Percentiles rank a stretch among this genome's conserved stretches.
These are phyloP conservation scores for Chytridium lagenaria DNA, from an alignment of 371 early-diverging fungal species.

Conservation along the genomic window DNA sequence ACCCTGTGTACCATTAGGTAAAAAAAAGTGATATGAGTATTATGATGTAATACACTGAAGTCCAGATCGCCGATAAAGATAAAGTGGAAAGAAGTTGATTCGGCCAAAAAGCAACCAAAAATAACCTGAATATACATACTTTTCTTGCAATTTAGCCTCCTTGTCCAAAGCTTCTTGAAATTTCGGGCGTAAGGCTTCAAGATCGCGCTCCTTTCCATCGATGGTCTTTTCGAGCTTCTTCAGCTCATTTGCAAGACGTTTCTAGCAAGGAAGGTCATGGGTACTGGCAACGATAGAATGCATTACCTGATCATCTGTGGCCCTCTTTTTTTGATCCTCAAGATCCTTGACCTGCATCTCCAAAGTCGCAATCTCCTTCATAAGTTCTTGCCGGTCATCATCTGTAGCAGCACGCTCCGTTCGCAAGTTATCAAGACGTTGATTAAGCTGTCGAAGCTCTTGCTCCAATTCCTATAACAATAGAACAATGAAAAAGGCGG, in stretches of 20 bases:
- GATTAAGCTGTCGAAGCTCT: slow-evolving; percentile 32
- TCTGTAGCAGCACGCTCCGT: slow-evolving; percentile 46
- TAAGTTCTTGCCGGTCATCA: slow-evolving; percentile 48
- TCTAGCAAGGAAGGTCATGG: not conserved
- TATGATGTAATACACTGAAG: too few relatives aligned
- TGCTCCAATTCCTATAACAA: slow-evolving; percentile 43
- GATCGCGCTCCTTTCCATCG: slow-evolving; percentile 58
- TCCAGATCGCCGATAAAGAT: too few relatives aligned
- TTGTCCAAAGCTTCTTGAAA: slow-evolving; percentile 56
- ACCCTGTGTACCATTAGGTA: too few relatives aligned
- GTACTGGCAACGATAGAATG: not conserved
- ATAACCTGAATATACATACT: slow-evolving; percentile 43
- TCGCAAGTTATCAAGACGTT: slow-evolving; percentile 29
- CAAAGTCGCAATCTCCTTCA: slow-evolving; percentile 43
- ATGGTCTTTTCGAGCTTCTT: slow-evolving; percentile 64
- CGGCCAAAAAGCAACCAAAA: not conserved
- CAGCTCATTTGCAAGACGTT: slow-evolving; percentile 43
- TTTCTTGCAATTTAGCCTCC: slow-evolving; percentile 55
- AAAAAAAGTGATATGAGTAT: too few relatives aligned
- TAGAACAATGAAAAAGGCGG: not conserved
- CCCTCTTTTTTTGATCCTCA: slow-evolving; percentile 36
- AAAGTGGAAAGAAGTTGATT: too few relatives aligned
- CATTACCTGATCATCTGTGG: slow-evolving; percentile 43
- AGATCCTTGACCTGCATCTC: slow-evolving; percentile 51
- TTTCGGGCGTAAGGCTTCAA: slow-evolving; percentile 56